Evolutionary conservation across 257 asterid genomes (phyloP).

Genomic region (Catharanthus roseus): DNA sequence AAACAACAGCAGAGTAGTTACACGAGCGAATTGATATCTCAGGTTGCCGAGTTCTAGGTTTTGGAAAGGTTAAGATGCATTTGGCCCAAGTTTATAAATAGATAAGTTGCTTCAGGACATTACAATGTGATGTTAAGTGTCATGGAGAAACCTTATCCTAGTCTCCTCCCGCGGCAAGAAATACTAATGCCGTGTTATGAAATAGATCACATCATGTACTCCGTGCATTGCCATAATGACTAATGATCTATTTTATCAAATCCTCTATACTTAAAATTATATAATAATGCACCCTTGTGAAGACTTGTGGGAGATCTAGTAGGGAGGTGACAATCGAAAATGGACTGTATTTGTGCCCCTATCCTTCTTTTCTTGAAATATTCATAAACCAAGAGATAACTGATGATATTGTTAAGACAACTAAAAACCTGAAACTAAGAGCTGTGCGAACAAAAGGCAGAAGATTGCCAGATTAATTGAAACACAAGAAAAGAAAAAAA

Average conservation of each 20-base stretch:
- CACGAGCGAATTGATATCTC: neutral
- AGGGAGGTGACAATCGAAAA: neutral
- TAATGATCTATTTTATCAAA: neutral
- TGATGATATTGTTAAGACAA: neutral
- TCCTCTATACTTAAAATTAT: neutral
- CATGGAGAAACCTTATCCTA: neutral
- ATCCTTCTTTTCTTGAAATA: neutral
- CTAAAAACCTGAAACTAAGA: neutral
- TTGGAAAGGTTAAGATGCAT: neutral
- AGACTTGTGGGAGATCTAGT: neutral
- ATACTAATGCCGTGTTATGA: neutral
- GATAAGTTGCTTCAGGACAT: neutral
- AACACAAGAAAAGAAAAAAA: too few relatives aligned
- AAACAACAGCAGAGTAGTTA: too few relatives aligned
- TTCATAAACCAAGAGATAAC: neutral
- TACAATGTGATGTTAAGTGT: neutral
- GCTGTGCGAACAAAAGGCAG: neutral
- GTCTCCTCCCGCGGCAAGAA: neutral
- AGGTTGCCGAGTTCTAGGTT: neutral
- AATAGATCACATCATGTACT: neutral
- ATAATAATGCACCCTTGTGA: neutral
- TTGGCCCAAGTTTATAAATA: neutral
- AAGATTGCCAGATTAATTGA: neutral
- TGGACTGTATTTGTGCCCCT: neutral
- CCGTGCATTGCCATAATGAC: neutral